Base-by-base conservation (phyloP, 2,329 filamentous ascomycete genomes). In the Fusarium sambucinum region DNA sequence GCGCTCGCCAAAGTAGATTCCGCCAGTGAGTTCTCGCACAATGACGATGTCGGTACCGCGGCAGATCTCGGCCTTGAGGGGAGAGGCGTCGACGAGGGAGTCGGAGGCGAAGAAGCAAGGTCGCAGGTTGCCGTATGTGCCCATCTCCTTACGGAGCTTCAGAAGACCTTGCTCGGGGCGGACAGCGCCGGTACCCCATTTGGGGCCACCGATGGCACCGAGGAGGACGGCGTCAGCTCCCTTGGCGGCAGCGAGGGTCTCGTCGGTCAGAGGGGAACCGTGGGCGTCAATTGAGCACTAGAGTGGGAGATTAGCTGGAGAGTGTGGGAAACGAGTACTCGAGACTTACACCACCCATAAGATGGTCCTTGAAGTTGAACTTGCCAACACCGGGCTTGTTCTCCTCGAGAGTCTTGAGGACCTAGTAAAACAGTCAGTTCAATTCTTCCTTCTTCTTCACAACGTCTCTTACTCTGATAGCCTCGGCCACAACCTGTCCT, bases 91-190 rank as follows among this genome's bases (percentile, higher is more conserved):
- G 75, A 97, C 90, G 50, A 97, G 90, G 29, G 89, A 87, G 54
- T 95, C 92, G 1, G 94, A 94, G 51, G 93, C 93, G 83, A 99
- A 98, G 86, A 92, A 96, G 86, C 95, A 98, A 12, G 94, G 95
- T 8, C 95, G 91, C 60, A 98, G 89, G 87, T 98, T 98, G 73
- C 94, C 95, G 82, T 96, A 98, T 58, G 95, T 93, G 76, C 87
- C 87, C 86, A 98, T 92, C 81, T 97, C 92, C 82, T 96, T 97
- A 82, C 95, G 93, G 55, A 98, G 92, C 72, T 85, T 88, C 66
- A 98, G 90, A 74, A 98, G 89, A 65, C 95, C 95, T 82, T 97
- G 93, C 80, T 98, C 95, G 2, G 95, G 95, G 44, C 94, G 92
- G 68, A 97, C 91, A 59, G 89, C 82, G 71, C 92, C 93, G 32